Evolutionary conservation across 2,329 filamentous ascomycete species (phyloP).

Genomic region (Macrophomina pseudophaseolina): DNA sequence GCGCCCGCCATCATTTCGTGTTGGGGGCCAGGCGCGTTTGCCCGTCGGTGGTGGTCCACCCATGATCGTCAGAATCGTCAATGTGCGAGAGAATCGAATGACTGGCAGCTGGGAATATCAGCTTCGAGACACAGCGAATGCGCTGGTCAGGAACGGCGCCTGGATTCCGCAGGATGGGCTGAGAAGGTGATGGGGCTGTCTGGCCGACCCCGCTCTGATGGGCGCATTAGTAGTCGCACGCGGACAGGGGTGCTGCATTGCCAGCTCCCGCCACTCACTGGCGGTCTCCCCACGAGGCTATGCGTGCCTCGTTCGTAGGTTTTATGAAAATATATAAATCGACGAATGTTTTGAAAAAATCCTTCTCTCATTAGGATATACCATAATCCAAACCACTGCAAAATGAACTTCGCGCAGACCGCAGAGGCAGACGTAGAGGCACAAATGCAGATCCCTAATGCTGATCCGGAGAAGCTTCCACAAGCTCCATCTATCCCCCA

Average conservation of each 20-base stretch:
- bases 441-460: not conserved
- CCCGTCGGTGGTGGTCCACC: not conserved
- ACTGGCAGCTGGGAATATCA: constrained; percentile 4
- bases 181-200: too few species aligned
- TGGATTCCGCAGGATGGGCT: not conserved
- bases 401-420: not conserved
- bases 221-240: too few species aligned
- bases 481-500: not conserved
- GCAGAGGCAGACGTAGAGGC: not conserved
- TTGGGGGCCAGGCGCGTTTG: not conserved
- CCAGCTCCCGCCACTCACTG: not conserved
- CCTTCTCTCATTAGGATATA: not conserved
- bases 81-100: constrained; percentile 1
- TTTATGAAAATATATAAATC: too few species aligned
- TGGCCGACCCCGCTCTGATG: too few species aligned
- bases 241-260: not conserved
- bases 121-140: constrained; percentile 1
- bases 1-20: not conserved
- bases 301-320: not conserved
- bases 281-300: not conserved
- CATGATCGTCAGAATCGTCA: not conserved
- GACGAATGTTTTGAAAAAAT: not conserved
- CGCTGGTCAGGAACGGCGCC: not conserved
- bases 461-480: not conserved
- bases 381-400: not conserved